phyloP scores from a whole-genome alignment of 1,284 basidiomycete species.

The Fereydounia khargensis region DNA sequence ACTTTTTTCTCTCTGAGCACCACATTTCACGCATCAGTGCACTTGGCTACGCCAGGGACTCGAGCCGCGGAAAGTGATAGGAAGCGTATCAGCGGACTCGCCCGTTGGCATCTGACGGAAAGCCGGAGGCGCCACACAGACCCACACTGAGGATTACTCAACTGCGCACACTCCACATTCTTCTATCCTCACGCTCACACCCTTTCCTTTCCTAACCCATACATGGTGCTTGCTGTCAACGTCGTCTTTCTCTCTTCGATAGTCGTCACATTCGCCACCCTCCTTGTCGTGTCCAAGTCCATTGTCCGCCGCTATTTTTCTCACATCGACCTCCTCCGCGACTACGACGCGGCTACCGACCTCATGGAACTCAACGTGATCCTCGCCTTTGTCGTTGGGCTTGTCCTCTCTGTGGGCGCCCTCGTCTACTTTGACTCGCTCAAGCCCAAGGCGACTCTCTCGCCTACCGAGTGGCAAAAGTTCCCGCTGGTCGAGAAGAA shows the following conservation, averaged over 20 bases:
- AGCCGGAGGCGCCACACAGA: too few relatives aligned
- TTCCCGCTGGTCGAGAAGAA: conserved; percentile 81
- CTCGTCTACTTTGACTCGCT: conserved; percentile 40
- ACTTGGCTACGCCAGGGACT: too few relatives aligned
- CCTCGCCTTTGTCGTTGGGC: conserved; percentile 45
- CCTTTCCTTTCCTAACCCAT: neutral
- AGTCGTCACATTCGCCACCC: conserved; percentile 32
- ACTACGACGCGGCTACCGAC: conserved; percentile 35
- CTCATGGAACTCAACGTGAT: conserved; percentile 50
- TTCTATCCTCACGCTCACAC: too few relatives aligned
- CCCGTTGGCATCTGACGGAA: too few relatives aligned
- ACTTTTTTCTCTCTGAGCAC: too few relatives aligned
- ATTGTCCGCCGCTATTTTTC: conserved; percentile 18
- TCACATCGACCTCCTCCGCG: conserved; percentile 21
- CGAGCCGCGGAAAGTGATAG: too few relatives aligned
- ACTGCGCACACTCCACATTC: too few relatives aligned
- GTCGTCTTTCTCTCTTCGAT: conserved; percentile 31
- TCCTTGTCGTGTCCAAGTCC: conserved; percentile 21
- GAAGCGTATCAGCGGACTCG: too few relatives aligned
- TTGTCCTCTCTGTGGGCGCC: conserved; percentile 28
- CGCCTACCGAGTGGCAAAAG: conserved; percentile 74
- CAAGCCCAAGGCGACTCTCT: conserved; percentile 65
- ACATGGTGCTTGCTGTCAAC: conserved; percentile 27
- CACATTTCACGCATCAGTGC: too few relatives aligned
- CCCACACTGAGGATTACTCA: too few relatives aligned